Evolutionary conservation across 2,329 filamentous ascomycete genomes (phyloP), one percentile per base, ranked within the genome.

Genomic region (Diaporthe vexans): DNA sequence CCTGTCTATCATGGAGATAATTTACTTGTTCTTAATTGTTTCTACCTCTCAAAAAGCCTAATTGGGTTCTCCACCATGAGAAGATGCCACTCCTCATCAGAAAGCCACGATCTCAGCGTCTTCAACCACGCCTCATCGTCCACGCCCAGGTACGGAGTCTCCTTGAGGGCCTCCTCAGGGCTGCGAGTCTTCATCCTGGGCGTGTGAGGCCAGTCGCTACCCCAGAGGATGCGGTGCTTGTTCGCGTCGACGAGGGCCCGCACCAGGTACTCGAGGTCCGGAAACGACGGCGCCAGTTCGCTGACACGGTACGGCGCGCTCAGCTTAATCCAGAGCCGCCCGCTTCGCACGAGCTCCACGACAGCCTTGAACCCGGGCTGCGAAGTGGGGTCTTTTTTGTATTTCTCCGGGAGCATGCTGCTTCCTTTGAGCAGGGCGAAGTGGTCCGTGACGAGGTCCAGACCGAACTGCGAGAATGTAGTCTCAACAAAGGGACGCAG

Each of bases 121-220:
- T 54, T 65, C 10, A 80, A 52, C 79, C 78, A 80, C 1, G 77
- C 73, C 13, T 75, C 77, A 46, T 80, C 78, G 35, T 80, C 76
- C 1, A 80, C 76, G 6, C 76, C 76, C 3, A 80, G 46, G 21
- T 76, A 77, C 0, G 79, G 77, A 9, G 81, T 81, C 71, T 83
- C 82, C 5, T 74, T 76, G 72, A 84, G 71, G 1, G 81, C 82
- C 43, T 82, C 82, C 61, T 83, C 80, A 7, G 74, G 77, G 7
- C 73, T 80, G 0, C 82, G 80, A 1, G 82, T 79, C 68, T 81
- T 83, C 82, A 84, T 84, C 21, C 80, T 77, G 0, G 82, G 82
- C 1, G 82, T 83, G 73, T 84, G 82, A 1, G 83, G 82, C 82
- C 82, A 85, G 58, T 84, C 83, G 75, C 82, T 85, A 3, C 83